phyloP scores from a whole-genome alignment of 495 filamentous ascomycete genomes.

The Aspergillus carlsbadensis region DNA sequence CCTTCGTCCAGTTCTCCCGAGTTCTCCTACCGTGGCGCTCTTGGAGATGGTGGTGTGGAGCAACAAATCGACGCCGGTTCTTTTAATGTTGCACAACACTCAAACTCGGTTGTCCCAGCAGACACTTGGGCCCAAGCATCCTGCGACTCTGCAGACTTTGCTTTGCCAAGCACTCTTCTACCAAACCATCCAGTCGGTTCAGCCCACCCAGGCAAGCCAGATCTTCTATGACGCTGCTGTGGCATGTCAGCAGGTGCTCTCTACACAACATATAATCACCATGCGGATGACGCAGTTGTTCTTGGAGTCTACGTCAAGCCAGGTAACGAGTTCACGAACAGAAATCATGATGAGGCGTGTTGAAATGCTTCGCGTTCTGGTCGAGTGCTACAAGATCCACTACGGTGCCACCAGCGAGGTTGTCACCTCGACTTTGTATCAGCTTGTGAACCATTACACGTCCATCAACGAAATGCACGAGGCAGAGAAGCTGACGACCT shows the following conservation, averaged over 20 bases:
- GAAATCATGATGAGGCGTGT: constrained; percentile 37
- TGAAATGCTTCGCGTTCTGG: constrained; percentile 28
- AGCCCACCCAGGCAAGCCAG: background rate
- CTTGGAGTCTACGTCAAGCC: constrained; percentile 30
- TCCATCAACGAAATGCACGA: constrained; percentile 24
- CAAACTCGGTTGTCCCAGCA: constrained; percentile 28
- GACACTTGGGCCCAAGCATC: constrained; percentile 25
- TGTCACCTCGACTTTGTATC: constrained; percentile 25
- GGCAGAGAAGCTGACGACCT: constrained; percentile 15
- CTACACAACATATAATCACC: constrained; percentile 22
- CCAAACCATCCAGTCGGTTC: constrained; percentile 5
- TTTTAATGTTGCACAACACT: constrained; percentile 24
- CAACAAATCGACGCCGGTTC: constrained; percentile 27
- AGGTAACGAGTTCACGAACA: constrained; percentile 29
- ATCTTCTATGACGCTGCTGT: constrained; percentile 26
- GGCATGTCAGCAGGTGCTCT: constrained; percentile 28
- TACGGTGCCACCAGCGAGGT: constrained; percentile 34
- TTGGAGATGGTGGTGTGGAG: constrained; percentile 35
- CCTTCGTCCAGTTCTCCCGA: constrained; percentile 29
- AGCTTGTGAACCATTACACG: constrained; percentile 35
- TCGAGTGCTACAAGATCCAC: constrained; percentile 38
- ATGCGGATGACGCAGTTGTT: constrained; percentile 32
- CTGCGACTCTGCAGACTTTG: constrained; percentile 20
- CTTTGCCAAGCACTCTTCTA: constrained; percentile 23
- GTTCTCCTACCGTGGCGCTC: constrained; percentile 23